These are phyloP conservation scores for Sporothrix globosa DNA, from an alignment of 2,329 filamentous ascomycete genomes.

Conservation along the genomic window DNA sequence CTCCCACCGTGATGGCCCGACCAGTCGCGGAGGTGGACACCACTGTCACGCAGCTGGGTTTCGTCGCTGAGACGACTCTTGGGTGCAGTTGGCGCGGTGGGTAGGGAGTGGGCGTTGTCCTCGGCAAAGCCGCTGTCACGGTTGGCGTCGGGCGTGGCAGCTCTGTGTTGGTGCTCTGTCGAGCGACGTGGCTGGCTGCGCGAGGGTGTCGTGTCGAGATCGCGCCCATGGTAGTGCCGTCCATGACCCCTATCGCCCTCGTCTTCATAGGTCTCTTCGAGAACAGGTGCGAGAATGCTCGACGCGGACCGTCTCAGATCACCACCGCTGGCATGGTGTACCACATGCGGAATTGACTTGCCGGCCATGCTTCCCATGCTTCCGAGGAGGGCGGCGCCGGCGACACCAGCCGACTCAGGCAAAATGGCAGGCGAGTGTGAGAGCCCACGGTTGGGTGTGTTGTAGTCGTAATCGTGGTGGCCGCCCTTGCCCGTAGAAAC, in stretches of 20 bases:
- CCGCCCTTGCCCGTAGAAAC: not conserved
- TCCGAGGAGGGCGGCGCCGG: slow-evolving; percentile 21
- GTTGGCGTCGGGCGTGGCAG: slow-evolving; percentile 45
- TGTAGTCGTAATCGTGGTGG: slow-evolving; percentile 24
- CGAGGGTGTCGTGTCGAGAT: slow-evolving; percentile 31
- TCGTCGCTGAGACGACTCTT: slow-evolving; percentile 35
- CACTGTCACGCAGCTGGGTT: slow-evolving; percentile 55
- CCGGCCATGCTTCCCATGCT: slow-evolving; percentile 6
- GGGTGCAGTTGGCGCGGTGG: not conserved
- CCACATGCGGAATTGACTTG: slow-evolving; percentile 26
- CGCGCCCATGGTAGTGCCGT: slow-evolving; percentile 35
- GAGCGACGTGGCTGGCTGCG: slow-evolving; percentile 23
- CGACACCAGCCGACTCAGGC: slow-evolving; percentile 23
- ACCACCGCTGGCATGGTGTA: slow-evolving; percentile 28
- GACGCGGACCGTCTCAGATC: slow-evolving; percentile 38
- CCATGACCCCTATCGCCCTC: slow-evolving; percentile 34
- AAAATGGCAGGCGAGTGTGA: slow-evolving; percentile 31
- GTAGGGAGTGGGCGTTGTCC: slow-evolving; percentile 40
- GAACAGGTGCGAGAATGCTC: slow-evolving; percentile 55
- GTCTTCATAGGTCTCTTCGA: slow-evolving; percentile 55
- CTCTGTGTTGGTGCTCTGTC: slow-evolving; percentile 23
- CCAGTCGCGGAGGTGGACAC: slow-evolving; percentile 58
- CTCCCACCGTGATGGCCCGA: slow-evolving; percentile 26
- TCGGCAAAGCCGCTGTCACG: slow-evolving; percentile 56
- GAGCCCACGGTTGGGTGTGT: slow-evolving; percentile 26